Conservation (phyloP, 2,329 filamentous ascomycete genomes). For the Monosporascus sp. region DNA sequence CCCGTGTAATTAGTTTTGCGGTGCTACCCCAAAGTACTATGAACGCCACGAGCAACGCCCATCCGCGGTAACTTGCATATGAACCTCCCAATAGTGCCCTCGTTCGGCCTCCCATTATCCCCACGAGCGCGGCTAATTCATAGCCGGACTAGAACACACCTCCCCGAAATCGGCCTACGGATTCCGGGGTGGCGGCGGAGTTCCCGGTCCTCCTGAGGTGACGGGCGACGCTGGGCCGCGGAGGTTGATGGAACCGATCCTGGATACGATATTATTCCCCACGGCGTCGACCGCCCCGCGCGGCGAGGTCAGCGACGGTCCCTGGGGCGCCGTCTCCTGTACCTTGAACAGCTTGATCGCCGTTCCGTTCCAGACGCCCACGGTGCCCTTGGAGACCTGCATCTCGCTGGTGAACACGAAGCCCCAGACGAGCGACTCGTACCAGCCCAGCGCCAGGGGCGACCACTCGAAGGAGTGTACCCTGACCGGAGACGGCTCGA, state of each 20-base stretch:
- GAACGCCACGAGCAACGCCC: no score
- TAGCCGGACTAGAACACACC: no score
- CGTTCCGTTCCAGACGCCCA: conserved; percentile 92
- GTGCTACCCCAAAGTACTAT: no score
- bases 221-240: conserved; percentile 34
- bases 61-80: no score
- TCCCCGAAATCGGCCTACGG: no score
- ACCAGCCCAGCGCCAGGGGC: conserved; percentile 85
- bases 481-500: conserved; percentile 69
- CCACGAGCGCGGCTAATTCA: no score
- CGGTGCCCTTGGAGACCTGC: conserved; percentile 77
- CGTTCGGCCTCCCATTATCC: no score
- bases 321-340: conserved; percentile 73
- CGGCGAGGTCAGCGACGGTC: conserved; percentile 77
- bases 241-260: conserved; percentile 77
- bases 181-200: no score
- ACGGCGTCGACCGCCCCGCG: conserved; percentile 90
- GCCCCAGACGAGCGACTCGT: conserved; percentile 89
- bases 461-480: conserved; percentile 96
- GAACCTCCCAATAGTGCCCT: no score
- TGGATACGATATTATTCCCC: conserved; percentile 79
- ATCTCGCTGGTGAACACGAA: conserved; percentile 90
- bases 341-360: conserved; percentile 83
- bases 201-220: no score
- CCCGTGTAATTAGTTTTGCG: no score